Evolutionary conservation across 257 asterid species (phyloP).

Genomic region (Solanum paucissectum): DNA sequence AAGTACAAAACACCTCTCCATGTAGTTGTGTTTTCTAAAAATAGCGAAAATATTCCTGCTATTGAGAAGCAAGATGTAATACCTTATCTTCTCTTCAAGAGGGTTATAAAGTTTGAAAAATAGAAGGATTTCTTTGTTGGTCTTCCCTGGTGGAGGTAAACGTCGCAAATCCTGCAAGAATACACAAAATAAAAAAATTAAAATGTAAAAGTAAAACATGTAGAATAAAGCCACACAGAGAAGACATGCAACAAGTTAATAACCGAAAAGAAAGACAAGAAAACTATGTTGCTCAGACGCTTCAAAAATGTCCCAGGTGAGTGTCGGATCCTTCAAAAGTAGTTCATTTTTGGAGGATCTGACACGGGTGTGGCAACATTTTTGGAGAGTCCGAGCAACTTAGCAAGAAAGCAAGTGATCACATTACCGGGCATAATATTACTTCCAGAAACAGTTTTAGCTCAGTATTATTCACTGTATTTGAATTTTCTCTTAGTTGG

Average conservation of each 20-base stretch:
- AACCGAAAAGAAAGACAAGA: neutral
- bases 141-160: neutral
- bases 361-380: too few relatives aligned
- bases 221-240: neutral
- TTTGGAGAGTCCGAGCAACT: neutral
- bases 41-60: neutral
- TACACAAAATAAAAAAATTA: neutral
- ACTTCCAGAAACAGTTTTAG: slow-evolving; percentile 67
- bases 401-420: neutral
- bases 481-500: slow-evolving; percentile 57
- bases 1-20: neutral
- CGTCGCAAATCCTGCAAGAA: neutral
- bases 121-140: slow-evolving; percentile 58
- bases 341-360: neutral
- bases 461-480: slow-evolving; percentile 51
- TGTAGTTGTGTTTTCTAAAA: neutral
- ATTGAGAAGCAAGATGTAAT: neutral
- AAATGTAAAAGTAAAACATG: neutral
- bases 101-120: slow-evolving; percentile 69
- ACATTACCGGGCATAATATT: slow-evolving; percentile 43
- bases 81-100: slow-evolving; percentile 51
- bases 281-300: neutral
- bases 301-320: neutral
- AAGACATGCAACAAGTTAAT: neutral
- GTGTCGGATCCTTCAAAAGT: neutral